Percentiles rank a stretch among this genome's conserved stretches.
Evolutionary conservation across 768 basidiomycete genomes (phyloP).

Genomic region (Hericium coralloides): DNA sequence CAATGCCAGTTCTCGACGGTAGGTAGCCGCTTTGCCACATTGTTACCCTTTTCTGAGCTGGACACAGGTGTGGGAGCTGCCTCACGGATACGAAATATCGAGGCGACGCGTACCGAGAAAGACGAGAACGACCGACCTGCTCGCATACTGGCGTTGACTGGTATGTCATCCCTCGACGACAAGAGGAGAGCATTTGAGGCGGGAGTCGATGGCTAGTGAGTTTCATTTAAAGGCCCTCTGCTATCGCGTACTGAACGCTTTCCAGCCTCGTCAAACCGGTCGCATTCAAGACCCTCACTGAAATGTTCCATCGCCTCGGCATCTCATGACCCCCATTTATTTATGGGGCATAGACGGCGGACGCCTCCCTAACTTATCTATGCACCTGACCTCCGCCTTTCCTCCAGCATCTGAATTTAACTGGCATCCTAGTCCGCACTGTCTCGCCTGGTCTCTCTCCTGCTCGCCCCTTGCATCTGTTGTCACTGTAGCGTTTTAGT

Average conservation of each 20-base stretch:
- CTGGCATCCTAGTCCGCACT: not conserved
- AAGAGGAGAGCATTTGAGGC: conserved; percentile 86
- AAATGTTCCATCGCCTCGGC: conserved; percentile 72
- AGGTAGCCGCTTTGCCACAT: not conserved
- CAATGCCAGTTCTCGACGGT: conserved; percentile 94
- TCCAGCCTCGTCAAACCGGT: conserved; percentile 88
- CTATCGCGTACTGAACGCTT: not conserved
- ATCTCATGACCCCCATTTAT: conserved; percentile 24
- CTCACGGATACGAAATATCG: conserved; percentile 69
- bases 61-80: conserved; percentile 75
- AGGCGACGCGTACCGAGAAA: conserved; percentile 26
- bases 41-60: not conserved
- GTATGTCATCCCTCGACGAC: conserved; percentile 90
- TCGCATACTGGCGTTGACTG: conserved; percentile 82
- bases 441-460: not conserved
- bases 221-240: conserved; percentile 14
- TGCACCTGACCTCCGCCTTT: not conserved
- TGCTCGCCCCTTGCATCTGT: not conserved
- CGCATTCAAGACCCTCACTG: conserved; percentile 83
- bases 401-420: not conserved
- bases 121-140: conserved; percentile 16
- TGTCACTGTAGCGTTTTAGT: not conserved
- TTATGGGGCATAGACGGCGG: not conserved
- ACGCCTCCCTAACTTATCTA: not conserved
- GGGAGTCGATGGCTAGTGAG: conserved; percentile 93